phyloP scores from a whole-genome alignment of 139 green algal genomes.

The Edaphochlamys debaryana region DNA sequence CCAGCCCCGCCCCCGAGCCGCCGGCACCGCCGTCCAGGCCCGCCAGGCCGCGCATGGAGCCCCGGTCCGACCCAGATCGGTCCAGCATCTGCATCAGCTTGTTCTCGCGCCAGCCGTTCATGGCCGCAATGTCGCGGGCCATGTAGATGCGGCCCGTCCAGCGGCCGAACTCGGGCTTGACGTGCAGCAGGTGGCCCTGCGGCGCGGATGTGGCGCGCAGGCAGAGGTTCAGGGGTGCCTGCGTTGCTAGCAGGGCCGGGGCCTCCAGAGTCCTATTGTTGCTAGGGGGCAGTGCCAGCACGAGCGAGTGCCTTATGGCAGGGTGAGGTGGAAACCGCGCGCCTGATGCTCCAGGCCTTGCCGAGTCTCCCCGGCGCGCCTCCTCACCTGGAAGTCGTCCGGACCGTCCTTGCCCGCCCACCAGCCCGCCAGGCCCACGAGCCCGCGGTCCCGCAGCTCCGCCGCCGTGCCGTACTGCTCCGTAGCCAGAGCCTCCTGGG shows the following conservation, averaged over 20 bases:
- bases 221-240: not conserved
- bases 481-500: constrained; percentile 55
- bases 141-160: constrained; percentile 70
- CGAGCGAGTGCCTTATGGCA: too few relatives aligned
- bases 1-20: constrained; percentile 9
- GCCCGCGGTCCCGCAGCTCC: constrained; percentile 69
- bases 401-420: constrained; percentile 71
- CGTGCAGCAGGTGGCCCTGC: constrained; percentile 78
- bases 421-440: constrained; percentile 76
- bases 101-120: constrained; percentile 45
- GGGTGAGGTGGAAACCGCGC: too few relatives aligned
- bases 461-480: constrained; percentile 80
- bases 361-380: too few relatives aligned
- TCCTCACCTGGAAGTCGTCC: constrained; percentile 58
- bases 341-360: too few relatives aligned
- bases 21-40: not conserved
- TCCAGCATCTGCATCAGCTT: constrained; percentile 25
- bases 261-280: too few relatives aligned
- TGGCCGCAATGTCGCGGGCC: constrained; percentile 65
- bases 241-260: too few relatives aligned
- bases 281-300: too few relatives aligned
- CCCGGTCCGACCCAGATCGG: not conserved
- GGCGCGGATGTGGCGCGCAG: not conserved
- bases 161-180: constrained; percentile 62
- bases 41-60: not conserved